Evolutionary conservation across 2,329 filamentous ascomycete species (phyloP), one percentile per base, ranked within the genome.

Genomic region (Fusarium coicis): DNA sequence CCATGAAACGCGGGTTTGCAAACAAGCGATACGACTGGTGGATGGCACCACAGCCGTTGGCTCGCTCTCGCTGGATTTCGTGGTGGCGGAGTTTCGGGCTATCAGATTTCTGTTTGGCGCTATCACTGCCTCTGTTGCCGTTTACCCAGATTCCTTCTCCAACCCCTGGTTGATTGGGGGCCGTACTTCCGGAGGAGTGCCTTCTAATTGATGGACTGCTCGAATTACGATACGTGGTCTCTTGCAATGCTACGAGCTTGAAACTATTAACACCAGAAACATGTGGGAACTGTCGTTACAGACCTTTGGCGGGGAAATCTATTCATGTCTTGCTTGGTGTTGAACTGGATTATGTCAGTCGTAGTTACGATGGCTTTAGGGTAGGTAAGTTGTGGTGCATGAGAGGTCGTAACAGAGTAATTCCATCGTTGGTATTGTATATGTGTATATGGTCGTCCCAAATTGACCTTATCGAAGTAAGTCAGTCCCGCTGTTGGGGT

Each of bases 71-170:
- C 65, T 49, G 57, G 57, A 50, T 53, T 70, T 63, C 34, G 66
- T 68, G 53, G 70, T 73, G 70, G 70, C 66, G 63, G 66, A 73
- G 70, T 64, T 71, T 63, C 60, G 75, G 70, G n/a, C 62, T 67
- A 67, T 67, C 49, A 50, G 26, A 50, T 49, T 28, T 40, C 66
- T 63, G 71, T 63, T 74, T 68, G 60, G 55, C 75, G 65, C 75
- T 76, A 72, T 75, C 54, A 58, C 55, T 57, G 21, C 42, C 40
- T 56, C 32, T 28, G 46, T 70, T 77, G 76, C 76, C 76, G 76
- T 67, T 77, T 77, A 77, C 75, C 76, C 76, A 77, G 66, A 70
- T 76, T 73, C 32, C 50, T n/a, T 54, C 19, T 16, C n/a, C 32
- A 19, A 16, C 66, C 68, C 72, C 73, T 73, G 55, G n/a, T 30